Conservation (phyloP, 169 alveolate genomes). For the Pseudocohnilembus persalinus region DNA sequence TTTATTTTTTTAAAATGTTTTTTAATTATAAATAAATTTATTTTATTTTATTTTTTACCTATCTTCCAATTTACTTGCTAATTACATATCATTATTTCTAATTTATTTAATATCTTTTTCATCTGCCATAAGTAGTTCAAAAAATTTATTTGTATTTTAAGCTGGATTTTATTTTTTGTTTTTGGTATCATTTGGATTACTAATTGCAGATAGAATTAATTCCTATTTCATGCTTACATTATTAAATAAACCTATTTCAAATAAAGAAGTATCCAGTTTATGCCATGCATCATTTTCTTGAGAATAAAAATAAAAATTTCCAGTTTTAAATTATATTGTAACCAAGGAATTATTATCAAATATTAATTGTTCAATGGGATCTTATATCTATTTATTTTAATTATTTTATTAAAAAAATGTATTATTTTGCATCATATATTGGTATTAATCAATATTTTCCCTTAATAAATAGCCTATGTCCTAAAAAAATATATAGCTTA, state of each 20-base stretch:
- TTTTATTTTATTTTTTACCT: conserved; percentile 9
- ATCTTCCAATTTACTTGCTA: not conserved
- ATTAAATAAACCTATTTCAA: conserved; percentile 7
- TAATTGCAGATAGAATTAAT: not conserved
- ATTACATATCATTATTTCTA: not conserved
- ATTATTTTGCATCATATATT: too few species aligned
- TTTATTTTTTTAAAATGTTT: not conserved
- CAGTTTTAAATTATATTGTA: not conserved
- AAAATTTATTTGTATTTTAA: conserved; percentile 3
- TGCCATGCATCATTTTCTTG: not conserved
- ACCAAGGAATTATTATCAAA: conserved; percentile 7
- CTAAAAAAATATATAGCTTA: not conserved
- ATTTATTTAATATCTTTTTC: not conserved
- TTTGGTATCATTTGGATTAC: not conserved
- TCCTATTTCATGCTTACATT: not conserved
- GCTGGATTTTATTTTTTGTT: not conserved
- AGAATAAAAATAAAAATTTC: conserved; percentile 10
- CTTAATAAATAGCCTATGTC: not conserved
- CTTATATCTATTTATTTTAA: not conserved
- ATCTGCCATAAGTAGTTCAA: conserved; percentile 3
- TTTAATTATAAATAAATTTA: not conserved
- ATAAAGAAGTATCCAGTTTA: not conserved
- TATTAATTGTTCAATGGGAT: not conserved
- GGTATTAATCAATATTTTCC: conserved; percentile 11
- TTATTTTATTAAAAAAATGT: not conserved